phyloP scores from a whole-genome alignment of 257 asterid genomes.

The Schizonepeta tenuifolia region DNA sequence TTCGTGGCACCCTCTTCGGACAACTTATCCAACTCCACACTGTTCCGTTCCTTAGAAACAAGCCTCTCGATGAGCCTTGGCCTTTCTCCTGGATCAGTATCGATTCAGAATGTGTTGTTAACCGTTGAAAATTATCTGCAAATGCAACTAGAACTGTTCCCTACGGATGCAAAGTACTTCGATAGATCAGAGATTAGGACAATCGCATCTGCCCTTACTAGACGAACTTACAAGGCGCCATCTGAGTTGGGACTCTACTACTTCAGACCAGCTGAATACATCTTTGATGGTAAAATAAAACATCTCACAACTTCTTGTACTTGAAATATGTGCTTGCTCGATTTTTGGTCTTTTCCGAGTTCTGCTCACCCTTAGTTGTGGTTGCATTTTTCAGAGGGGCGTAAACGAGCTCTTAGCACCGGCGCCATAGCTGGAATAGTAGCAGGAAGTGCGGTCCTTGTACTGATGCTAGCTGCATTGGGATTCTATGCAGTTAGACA shows the following conservation, averaged over 20 bases:
- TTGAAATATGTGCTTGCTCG: neutral
- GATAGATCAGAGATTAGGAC: constrained; percentile 69
- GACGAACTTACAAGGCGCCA: constrained; percentile 88
- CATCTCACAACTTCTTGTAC: neutral
- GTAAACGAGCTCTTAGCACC: constrained; percentile 43
- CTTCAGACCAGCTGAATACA: constrained; percentile 70
- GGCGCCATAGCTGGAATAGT: constrained; percentile 65
- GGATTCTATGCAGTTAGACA: constrained; percentile 74
- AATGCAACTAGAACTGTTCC: constrained; percentile 72
- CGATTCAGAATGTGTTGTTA: constrained; percentile 73
- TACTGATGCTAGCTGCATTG: constrained; percentile 61
- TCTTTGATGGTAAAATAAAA: constrained; percentile 57
- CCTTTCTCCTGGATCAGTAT: constrained; percentile 78
- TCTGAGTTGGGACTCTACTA: constrained; percentile 82
- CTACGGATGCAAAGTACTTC: constrained; percentile 59
- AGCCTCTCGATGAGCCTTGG: constrained; percentile 72
- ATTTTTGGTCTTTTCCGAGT: neutral
- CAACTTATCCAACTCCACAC: constrained; percentile 66
- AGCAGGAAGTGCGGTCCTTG: constrained; percentile 56
- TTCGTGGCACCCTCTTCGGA: constrained; percentile 90
- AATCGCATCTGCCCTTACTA: constrained; percentile 70
- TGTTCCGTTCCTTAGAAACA: constrained; percentile 78
- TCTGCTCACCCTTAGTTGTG: too few relatives aligned
- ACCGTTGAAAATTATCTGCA: constrained; percentile 76
- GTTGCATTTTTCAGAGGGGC: constrained; percentile 40